Base-by-base conservation (phyloP, 768 basidiomycete genomes). In the Gyrodon lividus region DNA sequence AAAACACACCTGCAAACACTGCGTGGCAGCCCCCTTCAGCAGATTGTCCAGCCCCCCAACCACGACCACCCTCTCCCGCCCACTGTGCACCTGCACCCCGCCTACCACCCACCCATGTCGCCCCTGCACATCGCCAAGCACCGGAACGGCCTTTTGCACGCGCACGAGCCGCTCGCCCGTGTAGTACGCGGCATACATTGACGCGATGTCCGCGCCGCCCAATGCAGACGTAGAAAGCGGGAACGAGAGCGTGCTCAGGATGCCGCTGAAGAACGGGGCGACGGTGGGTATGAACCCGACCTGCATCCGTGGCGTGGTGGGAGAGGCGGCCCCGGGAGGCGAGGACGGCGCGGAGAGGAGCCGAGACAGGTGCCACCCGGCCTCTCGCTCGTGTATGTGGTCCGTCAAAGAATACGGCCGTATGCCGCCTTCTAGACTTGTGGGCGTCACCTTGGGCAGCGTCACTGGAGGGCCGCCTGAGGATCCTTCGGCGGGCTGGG, bases 361-460 rank as follows among this genome's bases (percentile, higher is more conserved):
- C 4, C 68, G 70, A 7, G 88, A 83, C 45, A 99, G 83, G 69
- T 97, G 97, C 58, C 75, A 74, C 3, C 86, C 84, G 0, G 95
- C 92, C 71, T 99, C 97, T 40, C 97, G 89, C 70, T 99, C 97
- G 75, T 99, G 97, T 63, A 99, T 97, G 72, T 99, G 97, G 69
- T 95, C 94, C 13, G 97, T 99, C 43, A 99, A 74, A 0, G 92
- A 63, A 72, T 99, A 99, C 6, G 95, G 87, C 47, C 84, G 80
- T 43, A 98, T 71, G 2, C 86, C 89, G 12, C 87, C 86, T 2
- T 72, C 74, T 13, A 99, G 82, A 54, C 77, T 84, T 58, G 89
- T 84, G 0, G 89, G 77, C 1, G 84, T 75, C 13, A 97, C 81
- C 70, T 98, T 98, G 39, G 97, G 86, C 13, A 83, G 74, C 31